Conservation (phyloP, 805 yeast genomes). For the Lachancea dasiensis region DNA sequence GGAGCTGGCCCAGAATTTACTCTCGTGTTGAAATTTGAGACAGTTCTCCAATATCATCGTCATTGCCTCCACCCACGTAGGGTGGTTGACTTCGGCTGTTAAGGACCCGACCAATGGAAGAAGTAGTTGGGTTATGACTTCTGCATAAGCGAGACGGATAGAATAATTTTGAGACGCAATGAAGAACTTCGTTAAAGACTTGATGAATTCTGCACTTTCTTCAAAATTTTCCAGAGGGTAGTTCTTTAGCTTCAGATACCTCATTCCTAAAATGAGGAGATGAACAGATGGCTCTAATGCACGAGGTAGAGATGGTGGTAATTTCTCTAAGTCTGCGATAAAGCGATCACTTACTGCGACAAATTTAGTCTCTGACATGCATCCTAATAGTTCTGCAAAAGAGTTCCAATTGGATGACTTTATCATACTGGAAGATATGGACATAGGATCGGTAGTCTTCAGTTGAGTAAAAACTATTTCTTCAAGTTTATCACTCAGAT, state of each 20-base stretch:
- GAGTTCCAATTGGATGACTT: slow-evolving; percentile 92
- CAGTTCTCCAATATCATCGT: slow-evolving; percentile 50
- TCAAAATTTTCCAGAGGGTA: slow-evolving; percentile 88
- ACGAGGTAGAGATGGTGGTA: slow-evolving; percentile 48
- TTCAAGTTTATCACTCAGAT: slow-evolving; percentile 75
- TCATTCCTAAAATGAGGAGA: slow-evolving; percentile 85
- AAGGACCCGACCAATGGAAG: slow-evolving; percentile 78
- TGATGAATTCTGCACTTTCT: slow-evolving; percentile 86
- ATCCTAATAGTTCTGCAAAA: slow-evolving; percentile 82
- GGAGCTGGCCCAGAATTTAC: slow-evolving; percentile 59
- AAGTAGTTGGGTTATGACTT: slow-evolving; percentile 67
- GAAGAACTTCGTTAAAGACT: slow-evolving; percentile 81
- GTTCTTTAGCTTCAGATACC: slow-evolving; percentile 68
- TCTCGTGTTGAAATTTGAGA: slow-evolving; percentile 39
- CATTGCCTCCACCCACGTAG: slow-evolving; percentile 86
- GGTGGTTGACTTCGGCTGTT: slow-evolving; percentile 94
- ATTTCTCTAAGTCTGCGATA: slow-evolving; percentile 84
- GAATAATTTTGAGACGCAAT: slow-evolving; percentile 56
- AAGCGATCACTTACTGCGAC: slow-evolving; percentile 88
- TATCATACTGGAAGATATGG: slow-evolving; percentile 60
- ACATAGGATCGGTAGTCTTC: slow-evolving; percentile 75
- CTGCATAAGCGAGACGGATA: slow-evolving; percentile 73
- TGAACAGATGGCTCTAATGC: slow-evolving; percentile 59
- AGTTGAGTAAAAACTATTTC: slow-evolving; percentile 90
- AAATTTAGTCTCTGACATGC: slow-evolving; percentile 81